phyloP scores from a whole-genome alignment of 2,329 filamentous ascomycete genomes.

The Colletotrichum filicis region DNA sequence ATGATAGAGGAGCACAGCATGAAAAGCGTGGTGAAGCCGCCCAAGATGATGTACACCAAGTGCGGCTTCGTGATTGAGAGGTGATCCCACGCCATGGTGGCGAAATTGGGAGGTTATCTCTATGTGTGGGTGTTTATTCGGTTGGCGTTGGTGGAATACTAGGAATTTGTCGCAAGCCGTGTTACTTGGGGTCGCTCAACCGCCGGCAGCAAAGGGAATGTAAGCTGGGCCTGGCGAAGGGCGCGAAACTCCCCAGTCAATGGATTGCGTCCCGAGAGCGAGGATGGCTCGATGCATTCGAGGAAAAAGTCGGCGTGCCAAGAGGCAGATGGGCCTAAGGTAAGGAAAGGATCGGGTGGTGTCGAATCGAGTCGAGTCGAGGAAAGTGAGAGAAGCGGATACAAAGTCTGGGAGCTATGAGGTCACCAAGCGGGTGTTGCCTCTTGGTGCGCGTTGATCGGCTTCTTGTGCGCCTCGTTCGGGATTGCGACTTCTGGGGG shows the following conservation, averaged over 20 bases:
- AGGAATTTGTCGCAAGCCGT: not conserved
- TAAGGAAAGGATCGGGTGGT: not conserved
- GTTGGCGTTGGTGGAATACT: not conserved
- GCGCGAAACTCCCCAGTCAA: slow-evolving; percentile 39
- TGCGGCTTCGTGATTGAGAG: slow-evolving; percentile 92
- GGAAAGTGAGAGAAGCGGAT: not conserved
- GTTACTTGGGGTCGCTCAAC: slow-evolving; percentile 25
- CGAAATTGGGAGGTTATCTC: slow-evolving; percentile 16
- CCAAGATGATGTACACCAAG: slow-evolving; percentile 97
- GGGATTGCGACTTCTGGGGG: not conserved
- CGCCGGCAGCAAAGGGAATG: slow-evolving; percentile 29
- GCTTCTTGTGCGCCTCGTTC: not conserved
- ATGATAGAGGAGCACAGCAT: slow-evolving; percentile 98
- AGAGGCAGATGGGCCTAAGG: not conserved
- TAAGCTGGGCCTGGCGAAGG: slow-evolving; percentile 37
- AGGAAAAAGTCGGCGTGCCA: slow-evolving; percentile 34
- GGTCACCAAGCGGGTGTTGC: slow-evolving; percentile 16
- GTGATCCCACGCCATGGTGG: slow-evolving; percentile 80
- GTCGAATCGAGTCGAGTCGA: not conserved
- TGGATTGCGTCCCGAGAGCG: slow-evolving; percentile 38
- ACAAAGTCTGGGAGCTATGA: slow-evolving; percentile 5
- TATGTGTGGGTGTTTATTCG: not conserved
- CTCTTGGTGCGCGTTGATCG: not conserved
- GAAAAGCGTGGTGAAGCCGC: slow-evolving; percentile 96
- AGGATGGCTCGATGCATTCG: slow-evolving; percentile 46